Conservation (phyloP, 1,284 basidiomycete genomes). For the Inonotus obliquus region DNA sequence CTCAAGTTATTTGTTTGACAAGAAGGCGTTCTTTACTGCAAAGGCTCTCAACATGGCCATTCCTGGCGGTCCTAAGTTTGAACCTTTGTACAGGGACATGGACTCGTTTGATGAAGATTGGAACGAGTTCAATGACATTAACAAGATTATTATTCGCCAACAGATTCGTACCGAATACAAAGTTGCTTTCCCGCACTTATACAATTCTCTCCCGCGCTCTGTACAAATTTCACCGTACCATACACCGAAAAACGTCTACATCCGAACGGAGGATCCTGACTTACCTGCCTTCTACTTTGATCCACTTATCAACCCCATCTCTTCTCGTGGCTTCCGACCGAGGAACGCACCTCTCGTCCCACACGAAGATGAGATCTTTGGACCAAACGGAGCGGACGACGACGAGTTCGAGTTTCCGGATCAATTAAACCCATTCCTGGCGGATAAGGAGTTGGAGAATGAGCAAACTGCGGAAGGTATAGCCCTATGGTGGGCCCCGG, state of each 20-base stretch:
- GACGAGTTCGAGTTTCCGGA: constrained; percentile 90
- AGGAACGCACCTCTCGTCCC: constrained; percentile 81
- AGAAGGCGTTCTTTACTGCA: constrained; percentile 97
- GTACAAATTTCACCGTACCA: constrained; percentile 94
- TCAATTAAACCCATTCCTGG: constrained; percentile 79
- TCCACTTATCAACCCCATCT: constrained; percentile 96
- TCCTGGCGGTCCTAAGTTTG: constrained; percentile 97
- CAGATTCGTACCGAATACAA: constrained; percentile 99
- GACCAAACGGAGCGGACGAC: constrained; percentile 77
- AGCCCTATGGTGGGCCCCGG: constrained; percentile 97
- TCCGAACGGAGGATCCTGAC: constrained; percentile 98
- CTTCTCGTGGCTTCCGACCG: constrained; percentile 77
- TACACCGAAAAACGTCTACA: constrained; percentile 95
- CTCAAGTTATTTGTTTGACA: constrained; percentile 92
- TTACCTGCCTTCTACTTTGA: constrained; percentile 99
- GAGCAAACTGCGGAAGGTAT: constrained; percentile 96
- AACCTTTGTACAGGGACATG: constrained; percentile 92
- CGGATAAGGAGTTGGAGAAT: constrained; percentile 78
- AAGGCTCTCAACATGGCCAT: constrained; percentile 98
- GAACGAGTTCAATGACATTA: constrained; percentile 99
- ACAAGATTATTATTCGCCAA: constrained; percentile 99
- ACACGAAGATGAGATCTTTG: constrained; percentile 92
- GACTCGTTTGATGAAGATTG: constrained; percentile 98
- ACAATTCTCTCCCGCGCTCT: constrained; percentile 96
- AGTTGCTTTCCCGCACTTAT: constrained; percentile 98